A percentile compares a stretch with the other conserved stretches of the same genome.
Evolutionary conservation across 805 yeast genomes (phyloP).

Genomic region (Metschnikowia rubicola): DNA sequence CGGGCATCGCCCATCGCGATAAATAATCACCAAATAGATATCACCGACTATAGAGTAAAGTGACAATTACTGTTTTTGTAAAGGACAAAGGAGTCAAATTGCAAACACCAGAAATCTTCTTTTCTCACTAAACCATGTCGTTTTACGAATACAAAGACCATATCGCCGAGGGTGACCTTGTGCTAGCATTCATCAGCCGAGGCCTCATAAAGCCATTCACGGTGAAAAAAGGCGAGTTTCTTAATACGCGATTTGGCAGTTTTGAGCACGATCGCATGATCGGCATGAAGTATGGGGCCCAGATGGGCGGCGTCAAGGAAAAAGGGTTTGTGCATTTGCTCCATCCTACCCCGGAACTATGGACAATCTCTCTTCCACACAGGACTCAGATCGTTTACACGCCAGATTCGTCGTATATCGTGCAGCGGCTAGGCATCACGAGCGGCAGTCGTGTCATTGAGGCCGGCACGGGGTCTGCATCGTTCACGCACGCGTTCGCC

Average conservation of each 20-base stretch:
- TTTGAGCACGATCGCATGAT: slow-evolving; percentile 84
- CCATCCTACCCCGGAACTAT: slow-evolving; percentile 91
- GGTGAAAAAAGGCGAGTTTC: slow-evolving; percentile 53
- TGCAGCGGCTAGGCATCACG: slow-evolving; percentile 72
- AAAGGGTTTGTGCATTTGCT: slow-evolving; percentile 82
- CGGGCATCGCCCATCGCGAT: too few species aligned
- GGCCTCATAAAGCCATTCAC: slow-evolving; percentile 72
- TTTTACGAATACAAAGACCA: slow-evolving; percentile 58
- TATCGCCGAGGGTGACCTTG: slow-evolving; percentile 86
- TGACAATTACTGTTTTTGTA: too few species aligned
- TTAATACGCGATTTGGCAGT: slow-evolving; percentile 86
- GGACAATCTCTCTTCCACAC: slow-evolving; percentile 96
- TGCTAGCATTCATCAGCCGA: slow-evolving; percentile 80
- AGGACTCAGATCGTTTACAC: slow-evolving; percentile 97
- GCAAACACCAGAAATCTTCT: not conserved
- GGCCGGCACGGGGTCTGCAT: slow-evolving; percentile 98
- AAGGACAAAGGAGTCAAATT: too few species aligned
- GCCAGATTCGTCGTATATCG: slow-evolving; percentile 88
- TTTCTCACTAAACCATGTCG: slow-evolving; percentile 28
- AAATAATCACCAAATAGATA: too few species aligned
- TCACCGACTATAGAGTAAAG: too few species aligned
- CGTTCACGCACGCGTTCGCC: slow-evolving; percentile 89
- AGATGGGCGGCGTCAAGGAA: slow-evolving; percentile 70
- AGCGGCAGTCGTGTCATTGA: slow-evolving; percentile 82
- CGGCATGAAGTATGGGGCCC: slow-evolving; percentile 79